These are phyloP conservation scores for Pulveroboletus sp. DNA, from an alignment of 768 basidiomycete genomes.

Conservation along the genomic window DNA sequence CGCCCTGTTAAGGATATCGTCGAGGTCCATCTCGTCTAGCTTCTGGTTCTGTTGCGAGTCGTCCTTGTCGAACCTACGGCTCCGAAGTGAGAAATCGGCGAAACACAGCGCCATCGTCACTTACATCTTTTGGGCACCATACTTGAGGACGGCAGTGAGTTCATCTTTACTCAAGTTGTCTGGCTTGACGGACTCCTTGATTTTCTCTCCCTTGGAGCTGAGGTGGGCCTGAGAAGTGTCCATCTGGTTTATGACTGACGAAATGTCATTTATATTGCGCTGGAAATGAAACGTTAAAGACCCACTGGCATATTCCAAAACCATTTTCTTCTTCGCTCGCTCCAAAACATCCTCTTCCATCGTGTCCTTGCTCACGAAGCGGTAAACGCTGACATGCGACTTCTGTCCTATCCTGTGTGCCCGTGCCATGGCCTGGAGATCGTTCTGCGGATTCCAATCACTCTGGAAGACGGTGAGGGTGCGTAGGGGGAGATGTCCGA, in stretches of 20 bases:
- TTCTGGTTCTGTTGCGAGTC: conserved; percentile 90
- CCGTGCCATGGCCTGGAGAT: conserved; percentile 98
- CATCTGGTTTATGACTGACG: conserved; percentile 98
- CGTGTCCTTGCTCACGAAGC: conserved; percentile 97
- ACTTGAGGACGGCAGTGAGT: conserved; percentile 94
- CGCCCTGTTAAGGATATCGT: conserved; percentile 94
- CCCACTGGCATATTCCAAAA: conserved; percentile 97
- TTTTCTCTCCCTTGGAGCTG: conserved; percentile 66
- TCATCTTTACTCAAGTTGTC: conserved; percentile 94
- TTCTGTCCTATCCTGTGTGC: conserved; percentile 99
- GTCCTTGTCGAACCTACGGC: conserved; percentile 90
- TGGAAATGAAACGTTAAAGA: conserved; percentile 28
- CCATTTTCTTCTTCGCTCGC: conserved; percentile 99
- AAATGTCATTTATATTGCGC: conserved; percentile 7
- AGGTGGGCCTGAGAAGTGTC: conserved; percentile 98
- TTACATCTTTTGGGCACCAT: conserved; percentile 96
- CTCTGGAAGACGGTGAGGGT: conserved; percentile 50
- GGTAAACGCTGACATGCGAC: conserved; percentile 96
- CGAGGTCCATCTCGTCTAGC: conserved; percentile 98
- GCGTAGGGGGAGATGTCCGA: neutral
- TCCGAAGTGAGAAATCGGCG: conserved; percentile 7
- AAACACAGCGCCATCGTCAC: conserved; percentile 25
- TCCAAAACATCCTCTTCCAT: conserved; percentile 99
- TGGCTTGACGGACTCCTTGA: conserved; percentile 68
- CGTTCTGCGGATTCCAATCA: conserved; percentile 99